Evolutionary conservation across 2,329 filamentous ascomycete species (phyloP), one percentile per base, ranked within the genome.

Genomic region (Cladosporium sp.): DNA sequence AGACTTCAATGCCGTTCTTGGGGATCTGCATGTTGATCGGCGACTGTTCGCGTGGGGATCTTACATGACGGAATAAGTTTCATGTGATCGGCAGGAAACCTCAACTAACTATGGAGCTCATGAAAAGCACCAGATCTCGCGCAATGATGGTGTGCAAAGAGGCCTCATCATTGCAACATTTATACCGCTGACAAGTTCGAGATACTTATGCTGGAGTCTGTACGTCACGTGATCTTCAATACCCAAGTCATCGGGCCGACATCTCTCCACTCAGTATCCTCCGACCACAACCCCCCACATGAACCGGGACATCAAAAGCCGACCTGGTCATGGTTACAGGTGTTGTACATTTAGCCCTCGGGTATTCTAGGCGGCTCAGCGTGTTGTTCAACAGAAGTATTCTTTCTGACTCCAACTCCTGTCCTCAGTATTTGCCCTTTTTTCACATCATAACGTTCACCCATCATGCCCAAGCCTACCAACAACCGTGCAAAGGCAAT

Each of bases 401-500:
- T 46, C 40, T 10, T 26, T 29, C 26, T 7, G 2, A 18, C 12
- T n/a, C 18, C 16, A 14, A 12, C 55, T 16, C 28, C 21, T 40
- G 33, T 21, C 18, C 33, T 33, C n/a, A 21, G 55, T 31, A 21
- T 40, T n/a, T 37, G 7, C 28, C 18, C 18, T 16, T 33, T 55
- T 55, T 55, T 10, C 28, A 23, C 16, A 11, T 29, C 29, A n/a
- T 33, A 2, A 28, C 10, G 11, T 14, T 29, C 5, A 16, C 31
- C 40, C 21, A 40, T 29, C 33, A 63, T 63, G 61, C 16, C 62
- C 16, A 65, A 58, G 28, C 53, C 62, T 28, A 65, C 56, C 21
- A 59, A 58, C 44, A 66, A 66, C 64, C 57, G 59, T 35, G 64
- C 64, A 18, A 62, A 61, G 52, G 64, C 64, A 31, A 66, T 66